Percentiles rank a stretch among this genome's conserved stretches.
Evolutionary conservation across 2,329 filamentous ascomycete species (phyloP).

Genomic region (Grosmannia huntii): DNA sequence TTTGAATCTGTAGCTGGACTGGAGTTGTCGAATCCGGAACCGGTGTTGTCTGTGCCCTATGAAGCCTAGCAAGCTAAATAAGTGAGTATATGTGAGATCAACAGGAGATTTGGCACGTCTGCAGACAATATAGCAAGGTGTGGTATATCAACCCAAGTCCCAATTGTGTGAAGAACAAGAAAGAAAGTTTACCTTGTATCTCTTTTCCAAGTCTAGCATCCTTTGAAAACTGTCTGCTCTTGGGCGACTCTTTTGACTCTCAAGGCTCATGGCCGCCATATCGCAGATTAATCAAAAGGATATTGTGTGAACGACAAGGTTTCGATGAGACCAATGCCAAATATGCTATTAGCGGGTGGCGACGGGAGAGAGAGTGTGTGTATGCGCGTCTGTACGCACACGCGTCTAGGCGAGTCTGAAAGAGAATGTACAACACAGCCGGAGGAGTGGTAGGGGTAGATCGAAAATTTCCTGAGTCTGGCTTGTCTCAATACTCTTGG

Average conservation of each 20-base stretch:
- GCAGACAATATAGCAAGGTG: background rate
- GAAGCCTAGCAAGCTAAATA: slow-evolving; percentile 18
- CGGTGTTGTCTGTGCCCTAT: slow-evolving; percentile 5
- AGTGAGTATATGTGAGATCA: slow-evolving; percentile 7
- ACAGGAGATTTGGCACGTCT: slow-evolving; percentile 4
- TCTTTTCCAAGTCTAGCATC: slow-evolving; percentile 48
- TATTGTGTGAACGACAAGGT: background rate
- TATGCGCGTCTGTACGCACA: too few relatives aligned
- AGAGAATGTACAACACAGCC: too few relatives aligned
- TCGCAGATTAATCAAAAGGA: background rate
- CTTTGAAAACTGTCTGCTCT: slow-evolving; percentile 39
- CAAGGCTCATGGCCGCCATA: slow-evolving; percentile 7
- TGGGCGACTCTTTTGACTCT: slow-evolving; percentile 2
- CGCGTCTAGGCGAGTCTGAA: too few relatives aligned
- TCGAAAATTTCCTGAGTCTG: too few relatives aligned
- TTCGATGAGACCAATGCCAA: background rate
- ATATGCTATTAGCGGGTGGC: background rate
- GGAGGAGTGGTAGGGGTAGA: too few relatives aligned
- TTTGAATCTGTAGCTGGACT: slow-evolving; percentile 5
- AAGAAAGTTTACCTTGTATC: slow-evolving; percentile 36
- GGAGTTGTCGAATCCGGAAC: slow-evolving; percentile 4
- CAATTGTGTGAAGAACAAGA: background rate
- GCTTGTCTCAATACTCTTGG: too few relatives aligned
- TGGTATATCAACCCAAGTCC: background rate
- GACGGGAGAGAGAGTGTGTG: too few relatives aligned